These are phyloP conservation scores for Claviceps maximensis DNA, from an alignment of 2,329 filamentous ascomycete genomes.

Conservation along the genomic window DNA sequence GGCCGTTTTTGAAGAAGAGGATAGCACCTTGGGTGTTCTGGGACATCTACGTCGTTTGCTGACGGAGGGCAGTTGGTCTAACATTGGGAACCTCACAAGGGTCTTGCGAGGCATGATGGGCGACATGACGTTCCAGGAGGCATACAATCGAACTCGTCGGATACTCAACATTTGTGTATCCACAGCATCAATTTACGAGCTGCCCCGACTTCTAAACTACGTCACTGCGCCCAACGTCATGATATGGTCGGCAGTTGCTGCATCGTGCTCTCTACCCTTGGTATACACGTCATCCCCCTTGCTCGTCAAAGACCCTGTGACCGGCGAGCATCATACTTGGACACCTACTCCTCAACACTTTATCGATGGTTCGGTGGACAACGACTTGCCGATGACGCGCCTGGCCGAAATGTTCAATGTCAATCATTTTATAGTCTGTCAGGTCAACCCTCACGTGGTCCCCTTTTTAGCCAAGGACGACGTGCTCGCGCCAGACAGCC, in stretches of 20 bases:
- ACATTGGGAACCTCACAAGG: slow-evolving; percentile 66
- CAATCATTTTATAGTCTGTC: slow-evolving; percentile 94
- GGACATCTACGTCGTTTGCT: slow-evolving; percentile 59
- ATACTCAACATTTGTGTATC: slow-evolving; percentile 94
- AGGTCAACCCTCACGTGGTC: slow-evolving; percentile 89
- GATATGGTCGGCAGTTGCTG: slow-evolving; percentile 93
- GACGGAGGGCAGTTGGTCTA: slow-evolving; percentile 73
- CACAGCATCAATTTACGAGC: slow-evolving; percentile 72
- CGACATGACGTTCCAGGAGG: slow-evolving; percentile 89
- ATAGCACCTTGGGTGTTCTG: slow-evolving; percentile 46
- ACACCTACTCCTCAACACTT: slow-evolving; percentile 73
- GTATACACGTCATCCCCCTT: slow-evolving; percentile 70
- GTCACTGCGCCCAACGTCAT: slow-evolving; percentile 87
- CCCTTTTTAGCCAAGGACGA: slow-evolving; percentile 73
- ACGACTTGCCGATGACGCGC: slow-evolving; percentile 81
- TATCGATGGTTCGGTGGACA: slow-evolving; percentile 92
- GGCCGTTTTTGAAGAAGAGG: slow-evolving; percentile 59
- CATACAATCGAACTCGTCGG: slow-evolving; percentile 83
- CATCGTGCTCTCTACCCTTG: slow-evolving; percentile 83
- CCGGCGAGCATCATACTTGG: slow-evolving; percentile 67
- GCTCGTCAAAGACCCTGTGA: slow-evolving; percentile 72
- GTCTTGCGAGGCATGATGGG: slow-evolving; percentile 74
- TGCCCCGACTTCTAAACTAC: slow-evolving; percentile 81
- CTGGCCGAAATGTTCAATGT: slow-evolving; percentile 95
- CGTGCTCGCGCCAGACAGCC: slow-evolving; percentile 28